Percentiles rank a stretch among this genome's conserved stretches.
Evolutionary conservation across 2,329 filamentous ascomycete species (phyloP).

Genomic region (Colletotrichum destructivum): DNA sequence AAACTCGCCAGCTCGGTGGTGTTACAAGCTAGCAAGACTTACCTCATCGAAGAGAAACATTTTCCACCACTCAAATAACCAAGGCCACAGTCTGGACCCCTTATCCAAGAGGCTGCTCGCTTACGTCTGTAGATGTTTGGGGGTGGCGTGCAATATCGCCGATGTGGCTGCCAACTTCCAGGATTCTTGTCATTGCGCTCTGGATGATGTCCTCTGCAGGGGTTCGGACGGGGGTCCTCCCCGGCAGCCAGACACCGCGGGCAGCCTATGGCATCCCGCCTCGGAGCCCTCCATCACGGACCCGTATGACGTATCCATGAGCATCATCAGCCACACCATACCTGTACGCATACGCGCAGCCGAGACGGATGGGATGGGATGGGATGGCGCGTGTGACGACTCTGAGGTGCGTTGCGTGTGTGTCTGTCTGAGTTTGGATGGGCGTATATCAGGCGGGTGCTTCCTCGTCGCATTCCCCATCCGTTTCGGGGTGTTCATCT

Average conservation of each 20-base stretch:
- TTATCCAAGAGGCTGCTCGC: not conserved
- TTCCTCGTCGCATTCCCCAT: slow-evolving; percentile 2
- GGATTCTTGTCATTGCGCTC: slow-evolving; percentile 27
- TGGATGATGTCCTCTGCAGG: slow-evolving; percentile 34
- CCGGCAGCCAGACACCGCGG: slow-evolving; percentile 14
- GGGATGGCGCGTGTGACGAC: slow-evolving; percentile 25
- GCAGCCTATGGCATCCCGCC: slow-evolving; percentile 36
- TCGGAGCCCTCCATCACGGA: slow-evolving; percentile 40
- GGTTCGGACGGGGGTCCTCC: slow-evolving; percentile 32
- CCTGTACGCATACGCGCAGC: slow-evolving; percentile 14
- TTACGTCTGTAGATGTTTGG: not conserved
- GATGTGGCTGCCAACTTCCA: slow-evolving; percentile 42
- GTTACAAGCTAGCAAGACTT: not conserved
- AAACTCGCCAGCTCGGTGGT: slow-evolving; percentile 1
- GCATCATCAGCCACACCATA: slow-evolving; percentile 39
- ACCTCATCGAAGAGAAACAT: too few species aligned
- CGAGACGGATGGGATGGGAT: slow-evolving; percentile 18
- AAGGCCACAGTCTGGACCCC: slow-evolving; percentile 12
- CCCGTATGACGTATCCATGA: slow-evolving; percentile 37
- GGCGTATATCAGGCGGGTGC: slow-evolving; percentile 31
- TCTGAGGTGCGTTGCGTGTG: slow-evolving; percentile 22
- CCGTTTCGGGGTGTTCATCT: slow-evolving; percentile 27
- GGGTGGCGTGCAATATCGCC: slow-evolving; percentile 26
- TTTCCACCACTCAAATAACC: not conserved
- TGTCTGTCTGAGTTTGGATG: slow-evolving; percentile 9